A percentile compares a stretch with the other conserved stretches of the same genome.
Conservation (phyloP, 345 rosid genomes). For the Acer campestre region DNA sequence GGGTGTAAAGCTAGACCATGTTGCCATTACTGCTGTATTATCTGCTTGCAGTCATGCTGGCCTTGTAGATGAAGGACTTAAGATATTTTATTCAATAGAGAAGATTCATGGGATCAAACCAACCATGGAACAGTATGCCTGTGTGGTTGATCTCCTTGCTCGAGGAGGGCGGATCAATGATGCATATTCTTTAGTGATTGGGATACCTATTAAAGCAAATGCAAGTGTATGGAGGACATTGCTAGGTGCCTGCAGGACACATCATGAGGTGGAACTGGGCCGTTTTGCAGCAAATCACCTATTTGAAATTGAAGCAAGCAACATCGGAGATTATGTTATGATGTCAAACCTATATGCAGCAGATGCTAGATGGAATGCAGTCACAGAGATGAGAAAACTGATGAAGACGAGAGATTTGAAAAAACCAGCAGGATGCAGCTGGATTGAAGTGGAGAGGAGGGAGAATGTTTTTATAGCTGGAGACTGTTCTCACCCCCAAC, state of each 20-base stretch:
- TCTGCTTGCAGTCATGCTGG: slow-evolving; percentile 91
- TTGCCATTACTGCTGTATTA: slow-evolving; percentile 68
- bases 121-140: slow-evolving; percentile 73
- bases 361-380: slow-evolving; percentile 80
- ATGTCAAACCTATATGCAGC: slow-evolving; percentile 87
- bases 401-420: slow-evolving; percentile 67
- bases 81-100: slow-evolving; percentile 57
- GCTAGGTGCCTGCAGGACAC: slow-evolving; percentile 73
- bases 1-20: slow-evolving; percentile 73
- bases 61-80: slow-evolving; percentile 66
- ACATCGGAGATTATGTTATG: slow-evolving; percentile 66
- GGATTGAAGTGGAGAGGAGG: slow-evolving; percentile 76
- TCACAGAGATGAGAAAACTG: slow-evolving; percentile 68
- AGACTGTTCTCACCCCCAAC: slow-evolving; percentile 65
- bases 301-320: slow-evolving; percentile 56
- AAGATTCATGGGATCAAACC: slow-evolving; percentile 56
- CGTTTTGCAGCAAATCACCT: slow-evolving; percentile 56
- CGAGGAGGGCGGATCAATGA: slow-evolving; percentile 74
- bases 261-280: slow-evolving; percentile 67
- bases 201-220: slow-evolving; percentile 70
- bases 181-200: slow-evolving; percentile 61
- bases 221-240: slow-evolving; percentile 75
- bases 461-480: slow-evolving; percentile 70
- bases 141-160: slow-evolving; percentile 84
- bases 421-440: slow-evolving; percentile 90